These are phyloP conservation scores for Fusarium sp. DNA, from an alignment of 2,329 filamentous ascomycete species.

Conservation along the genomic window DNA sequence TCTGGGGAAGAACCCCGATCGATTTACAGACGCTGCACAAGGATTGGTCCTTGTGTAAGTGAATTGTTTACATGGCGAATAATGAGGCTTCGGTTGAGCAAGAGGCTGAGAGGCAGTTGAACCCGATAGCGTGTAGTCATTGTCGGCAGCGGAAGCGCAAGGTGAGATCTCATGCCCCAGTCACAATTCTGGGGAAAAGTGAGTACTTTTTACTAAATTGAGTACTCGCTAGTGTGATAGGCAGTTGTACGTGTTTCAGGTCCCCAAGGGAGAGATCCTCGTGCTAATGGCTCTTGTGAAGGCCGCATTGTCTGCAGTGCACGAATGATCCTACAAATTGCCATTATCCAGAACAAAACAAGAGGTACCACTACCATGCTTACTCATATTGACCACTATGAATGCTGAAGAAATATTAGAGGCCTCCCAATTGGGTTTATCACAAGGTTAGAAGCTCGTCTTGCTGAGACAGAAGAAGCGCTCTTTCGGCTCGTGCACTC, in stretches of 20 bases:
- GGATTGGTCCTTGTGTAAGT: background rate
- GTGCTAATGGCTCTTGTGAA: background rate
- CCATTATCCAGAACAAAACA: conserved; percentile 49
- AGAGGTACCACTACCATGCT: conserved; percentile 29
- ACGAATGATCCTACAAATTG: conserved; percentile 43
- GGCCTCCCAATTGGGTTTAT: conserved; percentile 52
- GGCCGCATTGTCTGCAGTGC: conserved; percentile 45
- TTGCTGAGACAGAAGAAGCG: conserved; percentile 46
- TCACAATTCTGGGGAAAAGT: too few relatives aligned
- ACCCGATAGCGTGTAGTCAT: conserved; percentile 46
- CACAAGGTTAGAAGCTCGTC: conserved; percentile 49
- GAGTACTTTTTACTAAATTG: background rate
- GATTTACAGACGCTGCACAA: background rate
- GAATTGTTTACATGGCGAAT: conserved; percentile 26
- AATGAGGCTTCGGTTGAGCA: background rate
- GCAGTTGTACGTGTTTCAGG: conserved; percentile 16
- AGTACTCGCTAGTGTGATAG: conserved; percentile 29
- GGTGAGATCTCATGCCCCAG: conserved; percentile 25
- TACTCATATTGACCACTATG: accelerated
- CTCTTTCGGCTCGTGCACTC: conserved; percentile 39
- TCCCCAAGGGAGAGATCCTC: accelerated
- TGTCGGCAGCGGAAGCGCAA: conserved; percentile 48
- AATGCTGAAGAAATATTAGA: conserved; percentile 24
- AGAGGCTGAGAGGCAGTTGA: conserved; percentile 29
- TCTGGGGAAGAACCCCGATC: background rate